Base-by-base conservation (phyloP, 1,284 basidiomycete species). In the Ganoderma lingzhi region DNA sequence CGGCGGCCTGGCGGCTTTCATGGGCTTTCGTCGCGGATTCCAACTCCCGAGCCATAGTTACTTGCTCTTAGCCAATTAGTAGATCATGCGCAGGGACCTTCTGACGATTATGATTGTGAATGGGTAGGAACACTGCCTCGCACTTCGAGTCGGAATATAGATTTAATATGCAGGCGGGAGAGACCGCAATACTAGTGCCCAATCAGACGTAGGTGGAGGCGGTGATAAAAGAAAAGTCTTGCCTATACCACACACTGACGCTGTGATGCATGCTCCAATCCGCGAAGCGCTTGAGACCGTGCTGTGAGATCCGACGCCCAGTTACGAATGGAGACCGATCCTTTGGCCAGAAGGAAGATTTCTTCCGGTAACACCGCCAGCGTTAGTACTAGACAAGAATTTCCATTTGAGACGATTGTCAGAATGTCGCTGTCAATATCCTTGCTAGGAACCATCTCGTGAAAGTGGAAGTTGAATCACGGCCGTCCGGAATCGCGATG, bases 11-110 rank as follows among this genome's bases (percentile, higher is more conserved):
- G 19, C 53, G 53, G 30, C 32, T 30, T 6, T 5, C n/a, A 32
- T 56, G 30, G 53, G 53, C 53, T 56, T 56, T 56, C 53, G 53
- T 56, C 17, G 32, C 30, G 53, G 17, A 35, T 35, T 30, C 53
- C 23, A 23, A 23, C 23, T 23, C 23, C 23, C 53, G 30, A 19
- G 30, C 30, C 48, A 14, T 28, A 9, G 23, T 35, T 56, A 2
- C 53, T 56, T 32, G 53, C n/a, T 12, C 28, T 56, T 5, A 6
- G 30, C 3, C 30, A 51, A 51, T 51, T 51, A 3, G 53, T 56
- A 30, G 53, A 6, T 14, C 28, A 30, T 30, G 51, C 12, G 23
- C 14, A 30, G 28, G 3, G 28, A 2, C 17, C 5, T 56, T 56
- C 14, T 35, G 32, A 56, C 15, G 53, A 35, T 56, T 17, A 3